Base-by-base conservation (phyloP, 176 grass and related monocot species). In the Phragmites australis region DNA sequence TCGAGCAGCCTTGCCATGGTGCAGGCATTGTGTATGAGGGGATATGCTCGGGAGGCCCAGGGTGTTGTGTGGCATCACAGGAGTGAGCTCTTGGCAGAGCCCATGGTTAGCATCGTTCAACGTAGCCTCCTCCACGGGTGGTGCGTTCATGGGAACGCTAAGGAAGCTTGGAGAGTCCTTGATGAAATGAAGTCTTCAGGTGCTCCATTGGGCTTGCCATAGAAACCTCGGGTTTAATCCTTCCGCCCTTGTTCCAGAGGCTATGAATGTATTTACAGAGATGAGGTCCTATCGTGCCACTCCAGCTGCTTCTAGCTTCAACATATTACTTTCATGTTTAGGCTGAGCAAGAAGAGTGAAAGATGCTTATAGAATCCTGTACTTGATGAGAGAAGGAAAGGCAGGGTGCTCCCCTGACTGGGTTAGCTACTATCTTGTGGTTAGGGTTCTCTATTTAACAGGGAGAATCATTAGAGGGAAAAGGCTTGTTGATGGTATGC, bases 161-260 rank as follows among this genome's bases (percentile, higher is more conserved):
- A 79, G 81, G 92, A 94, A 51, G 89, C 86, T 21, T 76, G 83
- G 37, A 80, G 76, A 65, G 86, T 84, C 30, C 82, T 94, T 41
- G 70, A 86, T 59, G 83, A 71, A 6, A 91, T 91, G 65, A 94
- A 84, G 65, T 87, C 83, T n/a, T 70, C 81, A 12, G 76, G 80
- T 5, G 68, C 42, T 48, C 59, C 31, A 37, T 18, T 88, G 32
- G 83, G 79, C 25, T 72, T 94, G 46, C 83, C 72, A 87, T 30
- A 89, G 89, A 61, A 94, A 94, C 26, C 88, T 89, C 68, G 89
- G 74, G 57, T 89, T 91, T 64, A 94, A 94, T 72, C 89, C 92
- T 44, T 94, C 92, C 59, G 86, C 83, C 13, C 86, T 94, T 52
- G 83, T 91, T 65, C 21, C 86, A 0, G 92, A 94, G 49, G 92